These are phyloP conservation scores for Mortierella sp. DNA, from an alignment of 371 early-diverging fungal species.

Conservation along the genomic window DNA sequence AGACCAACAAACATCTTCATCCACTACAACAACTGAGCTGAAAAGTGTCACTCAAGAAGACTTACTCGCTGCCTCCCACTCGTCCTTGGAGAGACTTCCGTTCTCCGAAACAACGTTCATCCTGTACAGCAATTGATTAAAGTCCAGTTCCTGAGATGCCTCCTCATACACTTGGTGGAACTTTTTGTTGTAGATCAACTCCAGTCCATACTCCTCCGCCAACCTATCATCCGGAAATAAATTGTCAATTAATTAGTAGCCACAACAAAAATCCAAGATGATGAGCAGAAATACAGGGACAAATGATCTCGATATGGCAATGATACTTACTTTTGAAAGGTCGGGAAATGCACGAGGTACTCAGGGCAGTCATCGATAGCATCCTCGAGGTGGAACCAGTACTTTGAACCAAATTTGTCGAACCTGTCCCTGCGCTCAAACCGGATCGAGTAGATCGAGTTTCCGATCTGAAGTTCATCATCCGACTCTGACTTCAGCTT, in stretches of 20 bases:
- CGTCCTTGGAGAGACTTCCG: slow-evolving; percentile 78
- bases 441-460: slow-evolving; percentile 84
- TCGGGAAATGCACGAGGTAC: slow-evolving; percentile 92
- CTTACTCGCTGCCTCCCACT: slow-evolving; percentile 95
- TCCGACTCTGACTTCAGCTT: slow-evolving; percentile 60
- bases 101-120: slow-evolving; percentile 89
- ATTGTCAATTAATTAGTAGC: too few species aligned
- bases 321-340: slow-evolving; percentile 79
- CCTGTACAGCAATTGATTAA: slow-evolving; percentile 71
- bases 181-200: slow-evolving; percentile 73
- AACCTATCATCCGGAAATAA: slow-evolving; percentile 61
- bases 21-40: too few species aligned
- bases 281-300: too few species aligned
- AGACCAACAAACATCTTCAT: too few species aligned
- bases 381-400: slow-evolving; percentile 95
- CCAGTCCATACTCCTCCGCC: slow-evolving; percentile 88
- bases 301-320: too few species aligned
- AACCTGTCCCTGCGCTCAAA: slow-evolving; percentile 80
- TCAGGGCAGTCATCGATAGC: slow-evolving; percentile 99
- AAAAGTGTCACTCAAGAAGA: slow-evolving; percentile 28
- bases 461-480: slow-evolving; percentile 79
- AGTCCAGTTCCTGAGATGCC: slow-evolving; percentile 65
- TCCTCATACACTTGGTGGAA: slow-evolving; percentile 89
- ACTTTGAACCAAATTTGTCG: slow-evolving; percentile 86
- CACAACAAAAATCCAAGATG: too few species aligned